These are phyloP conservation scores for Kuraishia piskuri DNA, from an alignment of 805 yeast genomes.

Conservation along the genomic window DNA sequence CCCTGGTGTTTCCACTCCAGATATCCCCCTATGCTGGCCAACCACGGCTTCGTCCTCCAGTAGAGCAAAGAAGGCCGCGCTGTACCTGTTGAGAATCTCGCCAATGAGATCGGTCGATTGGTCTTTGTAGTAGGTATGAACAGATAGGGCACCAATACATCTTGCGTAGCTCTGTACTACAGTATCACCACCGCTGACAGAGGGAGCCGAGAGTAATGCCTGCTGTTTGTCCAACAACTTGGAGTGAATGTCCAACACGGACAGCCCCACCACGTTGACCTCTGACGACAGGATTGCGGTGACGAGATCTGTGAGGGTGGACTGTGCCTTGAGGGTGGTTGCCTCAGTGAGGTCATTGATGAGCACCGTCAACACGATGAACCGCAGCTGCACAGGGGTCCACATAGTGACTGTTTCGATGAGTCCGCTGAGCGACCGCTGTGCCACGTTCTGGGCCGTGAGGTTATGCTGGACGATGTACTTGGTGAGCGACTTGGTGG, in stretches of 20 bases:
- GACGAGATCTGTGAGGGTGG: conserved; percentile 11
- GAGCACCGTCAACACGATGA: conserved; percentile 45
- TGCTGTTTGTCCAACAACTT: conserved; percentile 44
- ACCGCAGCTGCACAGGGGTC: conserved; percentile 76
- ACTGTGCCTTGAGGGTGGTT: not conserved
- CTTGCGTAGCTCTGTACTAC: conserved; percentile 37
- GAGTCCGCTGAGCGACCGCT: conserved; percentile 42
- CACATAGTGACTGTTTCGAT: conserved; percentile 58
- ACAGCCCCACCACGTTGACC: conserved; percentile 79
- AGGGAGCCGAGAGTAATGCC: conserved; percentile 14
- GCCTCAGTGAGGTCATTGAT: not conserved
- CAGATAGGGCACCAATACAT: conserved; percentile 62
- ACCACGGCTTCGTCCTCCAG: not conserved
- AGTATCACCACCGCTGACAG: not conserved
- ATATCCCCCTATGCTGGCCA: conserved; percentile 3
- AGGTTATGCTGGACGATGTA: conserved; percentile 25
- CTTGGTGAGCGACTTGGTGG: conserved; percentile 44
- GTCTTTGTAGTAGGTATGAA: conserved; percentile 77
- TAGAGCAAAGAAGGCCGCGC: conserved; percentile 16
- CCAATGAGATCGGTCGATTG: conserved; percentile 78
- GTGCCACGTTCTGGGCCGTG: conserved; percentile 15
- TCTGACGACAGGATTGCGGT: conserved; percentile 60
- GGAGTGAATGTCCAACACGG: conserved; percentile 71
- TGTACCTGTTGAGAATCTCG: conserved; percentile 46
- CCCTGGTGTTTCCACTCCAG: too few relatives aligned